Conservation (phyloP, 192 early-diverging fungal species). For the Dissophora globulifera region DNA sequence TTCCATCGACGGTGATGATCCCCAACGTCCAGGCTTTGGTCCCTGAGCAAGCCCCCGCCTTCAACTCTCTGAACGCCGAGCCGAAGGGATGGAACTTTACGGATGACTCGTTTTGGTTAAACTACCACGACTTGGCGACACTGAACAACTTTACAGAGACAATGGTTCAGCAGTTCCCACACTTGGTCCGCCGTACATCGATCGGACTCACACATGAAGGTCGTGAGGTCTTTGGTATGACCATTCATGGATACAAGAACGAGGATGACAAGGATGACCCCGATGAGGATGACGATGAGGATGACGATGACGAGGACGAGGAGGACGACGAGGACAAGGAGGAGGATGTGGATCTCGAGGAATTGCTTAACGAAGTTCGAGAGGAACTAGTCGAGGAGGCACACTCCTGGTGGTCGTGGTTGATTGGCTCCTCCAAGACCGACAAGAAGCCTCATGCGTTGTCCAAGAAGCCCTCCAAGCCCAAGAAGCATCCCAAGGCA, state of each 20-base stretch:
- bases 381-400: conserved; percentile 11
- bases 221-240: conserved; percentile 58
- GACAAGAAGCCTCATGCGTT: not conserved
- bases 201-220: conserved; percentile 63
- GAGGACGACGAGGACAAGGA: not conserved
- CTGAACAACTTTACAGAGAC: conserved; percentile 54
- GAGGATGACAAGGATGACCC: not conserved
- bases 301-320: conserved; percentile 16
- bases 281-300: conserved; percentile 14
- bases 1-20: conserved; percentile 42
- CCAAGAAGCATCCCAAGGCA: conserved; percentile 47
- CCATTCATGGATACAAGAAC: conserved; percentile 41
- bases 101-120: conserved; percentile 44
- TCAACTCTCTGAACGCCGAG: not conserved
- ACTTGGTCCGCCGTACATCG: conserved; percentile 53
- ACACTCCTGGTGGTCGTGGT: conserved; percentile 39
- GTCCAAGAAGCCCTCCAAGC: conserved; percentile 15
- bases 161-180: conserved; percentile 51
- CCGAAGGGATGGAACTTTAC: conserved; percentile 28
- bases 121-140: conserved; percentile 57
- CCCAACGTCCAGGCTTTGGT: conserved; percentile 40
- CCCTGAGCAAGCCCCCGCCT: conserved; percentile 20
- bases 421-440: conserved; percentile 12
- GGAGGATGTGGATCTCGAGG: conserved; percentile 8
- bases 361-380: conserved; percentile 8